These are phyloP conservation scores for grape (Vitis vinifera) DNA, from an alignment of 164 flowering plant genomes.

Conservation along the genomic window ASM3070453v1 NC_081818.1:26635501-26636000, in stretches of 20 bases:
- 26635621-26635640: slow-evolving; percentile 65
- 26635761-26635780: slow-evolving; percentile 99
- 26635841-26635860: no score
- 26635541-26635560: slow-evolving; percentile 10
- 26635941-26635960: no score
- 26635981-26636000: no score
- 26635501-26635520: slow-evolving; percentile 22
- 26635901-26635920: no score
- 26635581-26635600: not conserved
- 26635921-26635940: no score
- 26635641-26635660: slow-evolving; percentile 96
- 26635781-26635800: slow-evolving; percentile 3
- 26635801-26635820: not conserved
- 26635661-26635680: slow-evolving; percentile 97
- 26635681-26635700: slow-evolving; percentile 95
- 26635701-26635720: slow-evolving; percentile 97
- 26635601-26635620: slow-evolving; percentile 26
- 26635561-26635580: slow-evolving; percentile 11
- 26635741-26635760: slow-evolving; percentile 84
- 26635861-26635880: no score
- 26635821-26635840: not conserved
- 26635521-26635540: not conserved
- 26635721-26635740: slow-evolving; percentile 77
- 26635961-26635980: no score
- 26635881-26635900: no score